Evolutionary conservation across 2,329 filamentous ascomycete genomes (phyloP), one percentile per base, ranked within the genome.

Genomic region (Dactylella cylindrospora): DNA sequence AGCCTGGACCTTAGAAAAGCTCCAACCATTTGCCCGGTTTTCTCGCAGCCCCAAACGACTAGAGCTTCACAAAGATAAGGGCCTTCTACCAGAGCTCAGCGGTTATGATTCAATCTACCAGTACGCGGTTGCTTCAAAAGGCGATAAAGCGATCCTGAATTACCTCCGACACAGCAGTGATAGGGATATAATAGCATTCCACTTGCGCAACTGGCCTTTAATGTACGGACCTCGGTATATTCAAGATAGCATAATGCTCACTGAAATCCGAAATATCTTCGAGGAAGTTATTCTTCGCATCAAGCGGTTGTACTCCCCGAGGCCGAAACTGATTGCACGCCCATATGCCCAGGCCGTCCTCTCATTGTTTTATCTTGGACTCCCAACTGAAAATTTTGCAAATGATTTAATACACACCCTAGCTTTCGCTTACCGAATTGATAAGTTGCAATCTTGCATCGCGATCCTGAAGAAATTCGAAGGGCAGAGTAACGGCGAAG

Each of bases 281-380:
- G 36, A 45, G 19, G 23, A 44, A 6, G 38, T 54, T n/a, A 33
- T 41, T 20, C 10, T 15, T 13, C 49, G 43, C 13, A 17, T 50
- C 17, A 22, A 20, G 17, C 41, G 13, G 8, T 25, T 49, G 4
- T 13, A 25, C n/a, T 2, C 8, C 23, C n/a, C 9, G 12, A 13
- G 31, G 8, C 36, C 39, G 4, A 32, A 36, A 2, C 10, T 15
- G 1, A 29, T 49, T 2, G 57, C 49, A 2, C 35, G 45, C 9
- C 38, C 49, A 19, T 62, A 44, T 12, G 57, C 57, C 4, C 57
- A 54, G 32, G 57, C 57, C 6, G 45, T 62, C 13, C 31, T 54
- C 2, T 62, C 57, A 5, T 12, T 62, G 10, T 54, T 53, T n/a
- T 50, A 54, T 20, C 49, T 47, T 20, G 35, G 45, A n/a, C 15